Evolutionary conservation across 2,329 filamentous ascomycete species (phyloP).

Genomic region (Fusarium circinatum): DNA sequence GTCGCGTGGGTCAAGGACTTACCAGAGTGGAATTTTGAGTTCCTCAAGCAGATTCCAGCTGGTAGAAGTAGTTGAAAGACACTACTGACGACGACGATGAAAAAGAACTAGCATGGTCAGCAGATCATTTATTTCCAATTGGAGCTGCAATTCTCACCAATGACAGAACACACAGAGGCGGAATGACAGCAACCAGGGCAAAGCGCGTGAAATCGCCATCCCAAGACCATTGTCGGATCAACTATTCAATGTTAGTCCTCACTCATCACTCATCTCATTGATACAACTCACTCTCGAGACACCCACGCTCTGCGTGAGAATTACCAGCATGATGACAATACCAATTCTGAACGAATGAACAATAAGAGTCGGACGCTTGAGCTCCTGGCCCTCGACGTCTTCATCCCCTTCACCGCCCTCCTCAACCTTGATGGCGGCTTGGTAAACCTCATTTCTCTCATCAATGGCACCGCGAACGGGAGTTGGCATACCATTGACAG

Average conservation of each 20-base stretch:
- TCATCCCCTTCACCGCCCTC: slow-evolving; percentile 39
- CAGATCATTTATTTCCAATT: no score
- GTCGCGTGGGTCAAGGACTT: neutral
- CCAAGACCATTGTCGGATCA: slow-evolving; percentile 37
- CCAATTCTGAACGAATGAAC: slow-evolving; percentile 42
- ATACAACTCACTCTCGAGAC: slow-evolving; percentile 31
- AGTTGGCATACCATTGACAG: slow-evolving; percentile 20
- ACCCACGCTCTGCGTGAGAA: slow-evolving; percentile 41
- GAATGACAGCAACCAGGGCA: slow-evolving; percentile 31
- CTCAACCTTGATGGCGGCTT: slow-evolving; percentile 40
- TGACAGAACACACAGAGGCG: slow-evolving; percentile 28
- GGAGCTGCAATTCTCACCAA: slow-evolving; percentile 5
- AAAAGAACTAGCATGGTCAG: slow-evolving; percentile 30
- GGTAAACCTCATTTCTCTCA: slow-evolving; percentile 41
- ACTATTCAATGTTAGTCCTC: neutral
- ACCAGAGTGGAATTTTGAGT: slow-evolving; percentile 43
- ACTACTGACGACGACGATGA: slow-evolving; percentile 42
- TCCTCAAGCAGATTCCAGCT: slow-evolving; percentile 39
- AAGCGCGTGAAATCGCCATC: slow-evolving; percentile 36
- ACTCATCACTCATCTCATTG: rapidly evolving
- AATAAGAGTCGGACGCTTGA: slow-evolving; percentile 32
- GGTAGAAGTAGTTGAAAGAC: slow-evolving; percentile 40
- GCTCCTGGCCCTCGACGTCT: slow-evolving; percentile 36
- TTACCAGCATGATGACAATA: slow-evolving; percentile 41
- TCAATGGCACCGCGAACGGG: slow-evolving; percentile 42